Conservation (phyloP, 1,284 basidiomycete genomes). For the Leccinum subrobustum region DNA sequence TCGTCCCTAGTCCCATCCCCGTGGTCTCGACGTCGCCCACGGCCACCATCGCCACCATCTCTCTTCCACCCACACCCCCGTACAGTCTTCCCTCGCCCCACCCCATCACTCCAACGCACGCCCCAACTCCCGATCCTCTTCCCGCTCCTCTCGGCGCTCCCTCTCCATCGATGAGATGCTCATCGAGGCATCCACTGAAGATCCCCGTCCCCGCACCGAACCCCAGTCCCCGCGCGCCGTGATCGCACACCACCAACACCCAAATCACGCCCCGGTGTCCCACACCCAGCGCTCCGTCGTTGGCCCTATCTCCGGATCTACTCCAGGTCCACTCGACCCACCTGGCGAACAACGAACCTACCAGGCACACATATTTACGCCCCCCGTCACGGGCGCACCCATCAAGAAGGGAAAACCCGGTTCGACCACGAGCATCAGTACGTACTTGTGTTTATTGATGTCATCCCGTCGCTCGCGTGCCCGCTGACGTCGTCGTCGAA, state of each 20-base stretch:
- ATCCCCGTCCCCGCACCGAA: constrained; percentile 29
- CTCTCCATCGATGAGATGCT: constrained; percentile 62
- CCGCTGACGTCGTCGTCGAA: constrained; percentile 10
- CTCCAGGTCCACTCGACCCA: constrained; percentile 34
- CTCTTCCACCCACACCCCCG: constrained; percentile 15
- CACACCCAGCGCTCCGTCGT: constrained; percentile 25
- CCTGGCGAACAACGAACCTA: constrained; percentile 44
- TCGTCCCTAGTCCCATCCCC: constrained; percentile 13
- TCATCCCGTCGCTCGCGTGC: constrained; percentile 8
- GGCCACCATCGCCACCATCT: constrained; percentile 25
- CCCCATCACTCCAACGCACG: constrained; percentile 19
- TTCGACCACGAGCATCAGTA: constrained; percentile 25
- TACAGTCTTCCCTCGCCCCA: constrained; percentile 14
- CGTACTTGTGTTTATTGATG: constrained; percentile 5
- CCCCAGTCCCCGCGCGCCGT: constrained; percentile 34
- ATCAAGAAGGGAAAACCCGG: constrained; percentile 55
- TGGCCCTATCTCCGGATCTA: constrained; percentile 11
- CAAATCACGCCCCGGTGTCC: constrained; percentile 16
- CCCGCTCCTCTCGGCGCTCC: constrained; percentile 35
- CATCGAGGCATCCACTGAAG: constrained; percentile 49
- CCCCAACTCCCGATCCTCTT: constrained; percentile 31
- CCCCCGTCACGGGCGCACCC: constrained; percentile 65
- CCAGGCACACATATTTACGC: constrained; percentile 68
- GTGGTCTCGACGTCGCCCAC: constrained; percentile 22
- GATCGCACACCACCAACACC: constrained; percentile 34